Base-by-base conservation (phyloP, 139 green algal species). In the Picochlorum sp. region DNA sequence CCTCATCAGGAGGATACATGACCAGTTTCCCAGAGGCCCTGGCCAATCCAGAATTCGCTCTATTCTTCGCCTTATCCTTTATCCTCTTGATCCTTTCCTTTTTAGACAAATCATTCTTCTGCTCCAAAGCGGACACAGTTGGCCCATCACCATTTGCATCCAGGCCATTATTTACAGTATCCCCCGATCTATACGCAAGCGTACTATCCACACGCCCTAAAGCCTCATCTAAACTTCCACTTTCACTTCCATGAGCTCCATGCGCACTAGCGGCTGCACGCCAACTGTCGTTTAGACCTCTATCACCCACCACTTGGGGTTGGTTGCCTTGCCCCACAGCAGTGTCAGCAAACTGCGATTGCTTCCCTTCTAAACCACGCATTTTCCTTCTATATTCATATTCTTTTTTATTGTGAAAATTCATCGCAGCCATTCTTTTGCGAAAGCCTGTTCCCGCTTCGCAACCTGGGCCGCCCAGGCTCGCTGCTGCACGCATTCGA, bases 1-100 rank as follows among this genome's bases (percentile, higher is more conserved):
- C 65, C 67, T 91, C 69, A 1, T 55, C 49, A 3, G 72, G 54
- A 1, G 57, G 41, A 41, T 72, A 79, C 39, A 47, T 47, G 7
- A 76, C 31, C 8, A 52, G 18, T 14, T 39, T 25, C 20, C 33
- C 55, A 31, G 37, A 18, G 4, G 58, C 10, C 3, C n/a, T n/a
- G 8, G 39, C 39, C 20, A 47, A 16, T 26, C 18, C 10, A 47
- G 39, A n/a, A 16, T 24, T 47, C 20, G 8, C 10, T n/a, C 39
- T 47, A 16, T 16, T n/a, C 39, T n/a, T 16, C 22, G 39, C 20
- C 0, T 5, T n/a, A 16, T 47, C 39, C 39, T 47, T 47, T n/a
- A 45, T 16, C 9, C 20, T 45, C 20, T 45, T 45, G 22, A 45
- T 45, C 39, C 39, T 45, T 0, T 45, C 39, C 0, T 18, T 16